A percentile compares a stretch with the other conserved stretches of the same genome.
Conservation (phyloP, 2,329 filamentous ascomycete genomes). For the Cephalotrichum gorgonifer region DNA sequence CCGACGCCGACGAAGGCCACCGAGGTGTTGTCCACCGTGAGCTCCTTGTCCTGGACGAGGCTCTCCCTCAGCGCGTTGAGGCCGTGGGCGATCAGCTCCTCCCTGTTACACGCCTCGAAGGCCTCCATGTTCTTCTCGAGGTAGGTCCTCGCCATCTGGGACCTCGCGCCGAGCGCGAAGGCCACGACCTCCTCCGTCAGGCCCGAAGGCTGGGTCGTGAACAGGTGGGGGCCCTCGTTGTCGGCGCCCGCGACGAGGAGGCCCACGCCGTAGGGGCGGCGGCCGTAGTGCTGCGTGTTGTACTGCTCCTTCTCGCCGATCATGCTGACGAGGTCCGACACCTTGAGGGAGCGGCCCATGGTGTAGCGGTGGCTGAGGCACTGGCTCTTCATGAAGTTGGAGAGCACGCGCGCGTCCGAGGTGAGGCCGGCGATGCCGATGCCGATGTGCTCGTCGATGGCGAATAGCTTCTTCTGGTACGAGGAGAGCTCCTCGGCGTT, state of each 20-base stretch:
- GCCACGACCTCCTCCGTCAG: conserved; percentile 97
- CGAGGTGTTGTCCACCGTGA: conserved; percentile 94
- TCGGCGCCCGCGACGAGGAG: conserved; percentile 86
- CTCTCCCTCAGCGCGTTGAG: conserved; percentile 89
- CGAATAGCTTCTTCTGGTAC: conserved; percentile 99
- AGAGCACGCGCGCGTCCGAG: conserved; percentile 94
- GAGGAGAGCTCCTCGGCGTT: conserved; percentile 99
- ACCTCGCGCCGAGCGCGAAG: conserved; percentile 89
- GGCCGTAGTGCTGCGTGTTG: conserved; percentile 94
- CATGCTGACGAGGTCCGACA: conserved; percentile 79
- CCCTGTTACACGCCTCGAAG: conserved; percentile 65
- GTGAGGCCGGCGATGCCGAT: conserved; percentile 94
- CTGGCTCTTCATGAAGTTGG: conserved; percentile 99
- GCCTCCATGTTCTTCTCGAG: conserved; percentile 82
- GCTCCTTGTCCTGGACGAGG: conserved; percentile 90
- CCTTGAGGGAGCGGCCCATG: conserved; percentile 85
- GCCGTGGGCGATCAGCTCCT: conserved; percentile 86
- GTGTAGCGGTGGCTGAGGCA: conserved; percentile 91
- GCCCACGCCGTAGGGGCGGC: conserved; percentile 83
- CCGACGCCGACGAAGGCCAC: conserved; percentile 69
- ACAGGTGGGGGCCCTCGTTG: conserved; percentile 87
- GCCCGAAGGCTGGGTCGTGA: conserved; percentile 94
- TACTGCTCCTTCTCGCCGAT: conserved; percentile 95
- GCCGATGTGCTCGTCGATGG: conserved; percentile 89
- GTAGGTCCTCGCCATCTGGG: conserved; percentile 96